phyloP scores from a whole-genome alignment of 768 basidiomycete genomes.

The Amanita jacksonii region DNA sequence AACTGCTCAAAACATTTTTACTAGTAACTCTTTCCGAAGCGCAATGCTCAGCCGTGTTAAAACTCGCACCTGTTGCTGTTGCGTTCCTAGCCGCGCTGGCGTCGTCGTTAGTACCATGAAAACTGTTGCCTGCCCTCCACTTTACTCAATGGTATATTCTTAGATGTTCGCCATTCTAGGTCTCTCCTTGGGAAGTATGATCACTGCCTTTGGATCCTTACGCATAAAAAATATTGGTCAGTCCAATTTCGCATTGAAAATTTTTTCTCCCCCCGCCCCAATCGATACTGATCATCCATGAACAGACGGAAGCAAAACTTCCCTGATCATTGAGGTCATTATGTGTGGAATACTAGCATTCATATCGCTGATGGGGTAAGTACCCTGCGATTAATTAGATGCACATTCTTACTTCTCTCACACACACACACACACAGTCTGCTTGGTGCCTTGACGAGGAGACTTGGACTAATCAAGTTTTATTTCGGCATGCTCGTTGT shows the following conservation, averaged over 20 bases:
- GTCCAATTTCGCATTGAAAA: background rate
- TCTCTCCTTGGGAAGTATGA: conserved; percentile 29
- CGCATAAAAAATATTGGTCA: conserved; percentile 24
- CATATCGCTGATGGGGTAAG: conserved; percentile 37
- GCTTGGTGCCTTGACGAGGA: conserved; percentile 32
- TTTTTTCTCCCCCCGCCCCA: no score
- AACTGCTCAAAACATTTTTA: no score
- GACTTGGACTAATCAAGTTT: conserved; percentile 30
- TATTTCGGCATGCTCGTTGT: conserved; percentile 32
- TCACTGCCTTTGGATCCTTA: conserved; percentile 30
- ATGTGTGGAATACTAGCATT: conserved; percentile 33
- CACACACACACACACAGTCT: conserved; percentile 21
- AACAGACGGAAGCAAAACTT: conserved; percentile 27
- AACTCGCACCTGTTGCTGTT: conserved; percentile 40
- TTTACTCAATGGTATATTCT: background rate
- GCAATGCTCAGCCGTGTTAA: conserved; percentile 24
- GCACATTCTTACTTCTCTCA: no score
- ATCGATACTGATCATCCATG: background rate
- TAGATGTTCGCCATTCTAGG: conserved; percentile 37
- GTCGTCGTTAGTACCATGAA: conserved; percentile 29
- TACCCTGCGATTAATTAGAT: no score
- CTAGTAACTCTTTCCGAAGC: conserved; percentile 11
- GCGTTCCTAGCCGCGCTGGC: conserved; percentile 39
- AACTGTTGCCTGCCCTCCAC: background rate
- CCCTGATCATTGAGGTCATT: conserved; percentile 31